Evolutionary conservation across 2,329 filamentous ascomycete genomes (phyloP).

Genomic region (Nigrospora osmanthi): DNA sequence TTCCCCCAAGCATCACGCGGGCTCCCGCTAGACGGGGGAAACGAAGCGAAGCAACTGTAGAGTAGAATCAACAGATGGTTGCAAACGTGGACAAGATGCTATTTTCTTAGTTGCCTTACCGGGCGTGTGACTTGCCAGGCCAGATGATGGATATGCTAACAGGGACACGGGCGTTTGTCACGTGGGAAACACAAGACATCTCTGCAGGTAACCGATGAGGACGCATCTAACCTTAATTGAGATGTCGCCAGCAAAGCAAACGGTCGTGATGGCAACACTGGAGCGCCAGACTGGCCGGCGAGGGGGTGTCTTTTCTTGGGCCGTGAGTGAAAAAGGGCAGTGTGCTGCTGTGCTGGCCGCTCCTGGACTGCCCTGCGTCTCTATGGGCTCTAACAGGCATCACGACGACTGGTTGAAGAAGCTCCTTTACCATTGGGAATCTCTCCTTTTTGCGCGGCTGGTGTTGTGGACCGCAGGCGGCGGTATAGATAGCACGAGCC

Average conservation of each 20-base stretch:
- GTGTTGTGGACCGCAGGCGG: slow-evolving; percentile 7
- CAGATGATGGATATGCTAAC: background rate
- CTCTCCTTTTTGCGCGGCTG: background rate
- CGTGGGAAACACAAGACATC: slow-evolving; percentile 28
- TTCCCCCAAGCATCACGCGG: background rate
- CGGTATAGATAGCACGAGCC: slow-evolving; percentile 17
- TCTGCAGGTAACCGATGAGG: slow-evolving; percentile 26
- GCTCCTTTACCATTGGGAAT: too few species aligned
- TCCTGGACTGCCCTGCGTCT: too few species aligned
- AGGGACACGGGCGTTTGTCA: slow-evolving; percentile 23
- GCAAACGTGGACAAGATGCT: background rate
- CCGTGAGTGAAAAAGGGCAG: too few species aligned
- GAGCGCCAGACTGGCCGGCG: background rate
- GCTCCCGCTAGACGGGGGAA: background rate
- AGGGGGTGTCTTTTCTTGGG: too few species aligned
- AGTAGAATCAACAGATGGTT: too few species aligned
- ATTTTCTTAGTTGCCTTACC: background rate
- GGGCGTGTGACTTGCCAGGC: background rate
- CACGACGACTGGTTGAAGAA: too few species aligned
- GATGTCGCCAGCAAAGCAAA: slow-evolving; percentile 20
- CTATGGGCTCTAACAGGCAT: too few species aligned
- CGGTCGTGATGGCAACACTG: slow-evolving; percentile 15
- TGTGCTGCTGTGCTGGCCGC: too few species aligned
- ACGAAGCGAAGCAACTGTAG: slow-evolving; percentile 1
- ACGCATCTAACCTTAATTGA: slow-evolving; percentile 29